Evolutionary conservation across 1,284 basidiomycete species (phyloP).

Genomic region (Stereum hirsutum): DNA sequence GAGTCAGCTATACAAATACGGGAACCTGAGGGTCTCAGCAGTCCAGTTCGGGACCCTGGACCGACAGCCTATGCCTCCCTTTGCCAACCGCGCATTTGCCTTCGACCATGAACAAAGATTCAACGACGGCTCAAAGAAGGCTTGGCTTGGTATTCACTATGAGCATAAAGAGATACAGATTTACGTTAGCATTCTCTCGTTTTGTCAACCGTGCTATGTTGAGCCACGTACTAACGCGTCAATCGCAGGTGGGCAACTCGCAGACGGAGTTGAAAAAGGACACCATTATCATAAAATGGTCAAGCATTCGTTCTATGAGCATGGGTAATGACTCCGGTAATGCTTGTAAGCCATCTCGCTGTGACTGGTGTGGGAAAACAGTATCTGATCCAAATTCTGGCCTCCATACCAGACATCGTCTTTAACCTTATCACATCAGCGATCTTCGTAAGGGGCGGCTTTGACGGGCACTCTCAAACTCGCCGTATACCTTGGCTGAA

Average conservation of each 20-base stretch:
- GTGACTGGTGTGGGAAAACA: background rate
- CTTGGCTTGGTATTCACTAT: no score
- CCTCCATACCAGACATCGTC: slow-evolving; percentile 38
- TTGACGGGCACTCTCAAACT: slow-evolving; percentile 20
- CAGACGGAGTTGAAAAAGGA: slow-evolving; percentile 32
- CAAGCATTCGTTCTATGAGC: slow-evolving; percentile 44
- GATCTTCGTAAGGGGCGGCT: slow-evolving; percentile 42
- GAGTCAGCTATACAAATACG: no score
- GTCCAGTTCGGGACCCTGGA: no score
- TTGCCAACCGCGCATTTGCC: no score
- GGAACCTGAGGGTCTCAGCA: no score
- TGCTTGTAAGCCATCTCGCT: slow-evolving; percentile 19
- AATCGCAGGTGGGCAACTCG: slow-evolving; percentile 26
- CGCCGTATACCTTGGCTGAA: slow-evolving; percentile 39
- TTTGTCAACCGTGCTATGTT: no score
- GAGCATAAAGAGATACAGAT: no score
- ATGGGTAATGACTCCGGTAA: slow-evolving; percentile 36
- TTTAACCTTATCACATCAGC: slow-evolving; percentile 49
- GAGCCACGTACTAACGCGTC: background rate
- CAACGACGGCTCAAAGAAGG: no score
- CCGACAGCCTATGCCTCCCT: no score
- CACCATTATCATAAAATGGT: slow-evolving; percentile 38
- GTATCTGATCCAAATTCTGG: background rate
- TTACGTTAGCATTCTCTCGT: no score
- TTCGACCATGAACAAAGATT: no score